phyloP scores from a whole-genome alignment of 2,329 filamentous ascomycete species.

The Alternaria viburni region DNA sequence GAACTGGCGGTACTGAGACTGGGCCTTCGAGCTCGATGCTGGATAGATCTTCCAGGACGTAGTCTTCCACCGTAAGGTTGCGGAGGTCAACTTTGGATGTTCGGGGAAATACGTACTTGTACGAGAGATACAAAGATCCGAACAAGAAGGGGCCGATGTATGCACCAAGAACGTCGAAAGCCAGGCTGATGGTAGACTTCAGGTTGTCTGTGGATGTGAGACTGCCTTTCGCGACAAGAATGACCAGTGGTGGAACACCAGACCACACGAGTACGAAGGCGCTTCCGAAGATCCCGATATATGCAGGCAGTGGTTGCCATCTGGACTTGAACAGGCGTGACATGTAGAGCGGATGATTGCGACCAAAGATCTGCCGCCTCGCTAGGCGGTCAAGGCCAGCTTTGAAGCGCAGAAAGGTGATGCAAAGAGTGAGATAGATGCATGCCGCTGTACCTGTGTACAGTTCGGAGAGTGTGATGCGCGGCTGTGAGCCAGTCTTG shows the following conservation, averaged over 20 bases:
- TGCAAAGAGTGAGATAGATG: conserved; percentile 36
- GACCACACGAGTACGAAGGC: conserved; percentile 32
- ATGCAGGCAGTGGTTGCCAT: conserved; percentile 42
- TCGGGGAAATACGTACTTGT: conserved; percentile 26
- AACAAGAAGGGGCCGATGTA: conserved; percentile 33
- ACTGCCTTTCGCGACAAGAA: conserved; percentile 21
- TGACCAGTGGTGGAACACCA: conserved; percentile 34
- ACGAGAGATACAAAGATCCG: conserved; percentile 20
- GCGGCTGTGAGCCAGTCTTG: conserved; percentile 31
- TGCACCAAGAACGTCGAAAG: conserved; percentile 31
- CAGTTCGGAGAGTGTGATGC: conserved; percentile 33
- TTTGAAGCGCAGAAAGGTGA: conserved; percentile 41
- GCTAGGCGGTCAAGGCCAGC: conserved; percentile 23
- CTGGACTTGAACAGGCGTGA: conserved; percentile 36
- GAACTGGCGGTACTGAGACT: background rate
- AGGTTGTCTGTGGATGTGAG: conserved; percentile 15
- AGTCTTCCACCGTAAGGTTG: conserved; percentile 24
- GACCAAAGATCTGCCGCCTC: conserved; percentile 26
- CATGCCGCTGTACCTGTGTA: conserved; percentile 35
- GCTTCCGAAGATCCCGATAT: conserved; percentile 36
- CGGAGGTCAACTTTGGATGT: conserved; percentile 21
- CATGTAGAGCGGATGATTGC: conserved; percentile 32
- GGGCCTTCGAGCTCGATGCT: conserved; percentile 21
- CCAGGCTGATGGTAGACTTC: conserved; percentile 20
- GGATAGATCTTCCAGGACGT: conserved; percentile 25